Percentiles rank a stretch among this genome's conserved stretches.
Evolutionary conservation across 768 basidiomycete genomes (phyloP).

Genomic region (Grammothele lineata): DNA sequence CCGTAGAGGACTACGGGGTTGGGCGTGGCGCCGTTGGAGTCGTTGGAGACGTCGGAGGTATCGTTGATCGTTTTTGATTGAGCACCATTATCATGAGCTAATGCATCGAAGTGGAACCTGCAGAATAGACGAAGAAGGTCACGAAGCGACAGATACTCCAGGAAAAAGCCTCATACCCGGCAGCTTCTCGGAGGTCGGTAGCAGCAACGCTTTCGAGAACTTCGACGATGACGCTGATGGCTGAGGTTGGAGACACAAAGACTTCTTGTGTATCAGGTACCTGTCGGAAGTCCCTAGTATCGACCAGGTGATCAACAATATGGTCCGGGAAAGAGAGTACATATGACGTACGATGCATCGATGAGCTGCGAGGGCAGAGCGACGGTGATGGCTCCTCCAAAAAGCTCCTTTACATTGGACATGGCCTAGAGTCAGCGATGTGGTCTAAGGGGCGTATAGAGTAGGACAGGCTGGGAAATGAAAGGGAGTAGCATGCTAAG

Average conservation of each 20-base stretch:
- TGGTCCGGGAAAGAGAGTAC: background rate
- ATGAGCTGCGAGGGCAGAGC: conserved; percentile 52
- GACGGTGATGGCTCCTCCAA: conserved; percentile 81
- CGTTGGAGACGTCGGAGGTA: conserved; percentile 39
- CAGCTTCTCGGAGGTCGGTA: conserved; percentile 54
- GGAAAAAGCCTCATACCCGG: conserved; percentile 42
- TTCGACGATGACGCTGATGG: conserved; percentile 79
- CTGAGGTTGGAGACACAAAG: conserved; percentile 66
- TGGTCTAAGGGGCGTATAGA: background rate
- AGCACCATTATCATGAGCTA: conserved; percentile 90
- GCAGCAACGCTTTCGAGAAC: conserved; percentile 70
- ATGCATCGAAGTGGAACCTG: conserved; percentile 88
- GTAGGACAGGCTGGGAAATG: no score
- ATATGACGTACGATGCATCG: conserved; percentile 77
- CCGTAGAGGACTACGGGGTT: conserved; percentile 63
- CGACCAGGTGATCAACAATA: background rate
- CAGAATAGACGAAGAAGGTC: conserved; percentile 2
- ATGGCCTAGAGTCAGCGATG: conserved; percentile 18
- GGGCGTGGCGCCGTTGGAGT: conserved; percentile 40
- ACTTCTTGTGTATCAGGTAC: conserved; percentile 96
- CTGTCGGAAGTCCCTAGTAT: conserved; percentile 62
- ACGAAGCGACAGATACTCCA: background rate
- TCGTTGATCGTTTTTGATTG: conserved; percentile 40
- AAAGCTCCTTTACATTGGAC: conserved; percentile 47
- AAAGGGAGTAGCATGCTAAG: no score